A percentile compares a stretch with the other conserved stretches of the same genome.
Conservation (phyloP, 192 early-diverging fungal genomes). For the Endogone sp. region DNA sequence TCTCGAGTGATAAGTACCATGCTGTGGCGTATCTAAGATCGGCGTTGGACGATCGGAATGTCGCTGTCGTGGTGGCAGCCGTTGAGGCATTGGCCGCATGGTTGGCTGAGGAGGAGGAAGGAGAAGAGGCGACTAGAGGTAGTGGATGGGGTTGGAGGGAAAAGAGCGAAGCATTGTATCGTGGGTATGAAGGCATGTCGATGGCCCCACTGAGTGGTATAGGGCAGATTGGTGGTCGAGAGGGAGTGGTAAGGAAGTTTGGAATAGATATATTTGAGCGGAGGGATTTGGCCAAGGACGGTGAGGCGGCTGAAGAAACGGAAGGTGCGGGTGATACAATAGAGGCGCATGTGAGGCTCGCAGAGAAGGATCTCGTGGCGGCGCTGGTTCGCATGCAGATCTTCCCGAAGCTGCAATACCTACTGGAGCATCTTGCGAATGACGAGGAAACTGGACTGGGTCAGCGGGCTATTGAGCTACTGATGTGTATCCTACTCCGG, state of each 20-base stretch:
- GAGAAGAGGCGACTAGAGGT: conserved; percentile 1
- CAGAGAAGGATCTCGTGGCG: conserved; percentile 44
- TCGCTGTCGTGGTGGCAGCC: conserved; percentile 50
- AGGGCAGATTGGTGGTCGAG: too few species aligned
- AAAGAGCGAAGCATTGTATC: conserved; percentile 17
- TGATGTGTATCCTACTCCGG: conserved; percentile 45
- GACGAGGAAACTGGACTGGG: conserved; percentile 17
- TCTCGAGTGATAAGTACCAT: conserved; percentile 38
- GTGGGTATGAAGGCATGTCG: conserved; percentile 34
- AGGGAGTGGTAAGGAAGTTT: too few species aligned
- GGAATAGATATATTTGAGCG: too few species aligned
- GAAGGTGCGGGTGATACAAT: conserved; percentile 26
- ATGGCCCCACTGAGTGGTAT: conserved; percentile 16
- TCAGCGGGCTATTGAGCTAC: conserved; percentile 25
- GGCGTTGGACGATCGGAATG: conserved; percentile 61
- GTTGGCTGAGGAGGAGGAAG: conserved; percentile 19
- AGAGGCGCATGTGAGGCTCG: conserved; percentile 44
- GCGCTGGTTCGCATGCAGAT: conserved; percentile 64
- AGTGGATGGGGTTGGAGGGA: conserved; percentile 15
- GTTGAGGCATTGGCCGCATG: conserved; percentile 44
- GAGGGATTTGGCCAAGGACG: background rate
- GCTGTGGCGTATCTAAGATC: conserved; percentile 52
- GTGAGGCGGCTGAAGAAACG: conserved; percentile 28
- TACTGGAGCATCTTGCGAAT: conserved; percentile 35
- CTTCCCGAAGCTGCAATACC: conserved; percentile 49